Percentiles rank a stretch among this genome's conserved stretches.
phyloP scores from a whole-genome alignment of 2,329 filamentous ascomycete genomes.

The Colletotrichum sp. region DNA sequence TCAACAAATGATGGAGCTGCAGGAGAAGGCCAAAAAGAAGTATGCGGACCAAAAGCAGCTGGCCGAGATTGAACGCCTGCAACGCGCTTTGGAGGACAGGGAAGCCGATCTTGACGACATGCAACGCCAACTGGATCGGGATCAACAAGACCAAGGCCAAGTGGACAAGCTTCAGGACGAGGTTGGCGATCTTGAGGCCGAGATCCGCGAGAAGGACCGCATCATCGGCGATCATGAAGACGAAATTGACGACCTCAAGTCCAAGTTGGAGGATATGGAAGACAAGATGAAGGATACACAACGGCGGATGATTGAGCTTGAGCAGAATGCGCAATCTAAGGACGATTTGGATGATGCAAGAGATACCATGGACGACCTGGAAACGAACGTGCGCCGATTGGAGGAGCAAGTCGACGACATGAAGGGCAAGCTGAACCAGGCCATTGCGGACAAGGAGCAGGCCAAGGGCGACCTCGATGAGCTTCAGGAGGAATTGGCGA shows the following conservation, averaged over 20 bases:
- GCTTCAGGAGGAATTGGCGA: conserved; percentile 77
- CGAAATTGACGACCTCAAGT: conserved; percentile 71
- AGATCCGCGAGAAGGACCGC: conserved; percentile 77
- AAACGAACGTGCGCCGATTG: conserved; percentile 57
- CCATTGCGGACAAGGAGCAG: conserved; percentile 57
- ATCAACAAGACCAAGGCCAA: conserved; percentile 61
- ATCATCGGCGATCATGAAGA: conserved; percentile 77
- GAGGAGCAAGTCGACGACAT: conserved; percentile 61
- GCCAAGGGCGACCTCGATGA: conserved; percentile 67
- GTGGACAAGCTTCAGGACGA: conserved; percentile 74
- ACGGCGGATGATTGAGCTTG: conserved; percentile 56
- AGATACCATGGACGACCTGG: conserved; percentile 64
- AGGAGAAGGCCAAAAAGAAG: conserved; percentile 80
- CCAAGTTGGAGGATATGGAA: conserved; percentile 55
- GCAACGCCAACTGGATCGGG: conserved; percentile 61
- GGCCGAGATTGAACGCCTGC: conserved; percentile 63
- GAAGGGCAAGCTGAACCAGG: conserved; percentile 59
- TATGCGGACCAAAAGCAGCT: conserved; percentile 75
- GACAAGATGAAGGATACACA: conserved; percentile 64
- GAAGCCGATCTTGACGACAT: conserved; percentile 67
- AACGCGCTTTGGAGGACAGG: conserved; percentile 60
- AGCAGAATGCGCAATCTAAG: conserved; percentile 58
- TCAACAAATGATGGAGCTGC: conserved; percentile 80
- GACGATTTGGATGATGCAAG: conserved; percentile 61
- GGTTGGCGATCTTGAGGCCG: conserved; percentile 76